Conservation (phyloP, 129 eudicot genomes). For the Flaveria brownii region DNA sequence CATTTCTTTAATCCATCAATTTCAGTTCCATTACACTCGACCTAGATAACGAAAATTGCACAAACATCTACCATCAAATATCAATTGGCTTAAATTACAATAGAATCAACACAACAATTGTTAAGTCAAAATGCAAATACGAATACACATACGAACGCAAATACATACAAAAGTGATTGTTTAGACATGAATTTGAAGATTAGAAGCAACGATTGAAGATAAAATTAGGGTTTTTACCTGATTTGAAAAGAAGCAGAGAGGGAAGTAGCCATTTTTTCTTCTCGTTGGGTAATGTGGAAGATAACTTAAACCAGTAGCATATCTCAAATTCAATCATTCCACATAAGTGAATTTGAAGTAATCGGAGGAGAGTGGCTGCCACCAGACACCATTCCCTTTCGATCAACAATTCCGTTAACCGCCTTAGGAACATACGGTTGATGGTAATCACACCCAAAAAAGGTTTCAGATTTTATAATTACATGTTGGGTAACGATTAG, state of each 20-base stretch:
- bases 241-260: conserved; percentile 32
- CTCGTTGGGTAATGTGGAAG: conserved; percentile 10
- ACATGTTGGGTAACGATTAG: no score
- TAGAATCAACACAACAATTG: not conserved
- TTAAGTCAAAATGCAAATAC: conserved; percentile 19
- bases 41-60: no score
- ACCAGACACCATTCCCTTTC: no score
- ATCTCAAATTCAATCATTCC: no score
- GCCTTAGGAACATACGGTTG: no score
- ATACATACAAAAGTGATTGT: not conserved
- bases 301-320: conserved; percentile 21
- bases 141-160: not conserved
- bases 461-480: no score
- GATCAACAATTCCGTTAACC: no score
- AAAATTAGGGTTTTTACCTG: conserved; percentile 19
- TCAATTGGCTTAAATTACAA: not conserved
- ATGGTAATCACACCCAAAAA: no score
- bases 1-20: not conserved
- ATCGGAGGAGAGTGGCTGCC: no score
- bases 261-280: conserved; percentile 33
- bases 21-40: not conserved
- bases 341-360: no score
- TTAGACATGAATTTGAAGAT: conserved; percentile 4
- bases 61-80: not conserved
- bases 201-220: not conserved